Base-by-base conservation (phyloP, 1,139 yeast species). In the Candida sp. region DNA sequence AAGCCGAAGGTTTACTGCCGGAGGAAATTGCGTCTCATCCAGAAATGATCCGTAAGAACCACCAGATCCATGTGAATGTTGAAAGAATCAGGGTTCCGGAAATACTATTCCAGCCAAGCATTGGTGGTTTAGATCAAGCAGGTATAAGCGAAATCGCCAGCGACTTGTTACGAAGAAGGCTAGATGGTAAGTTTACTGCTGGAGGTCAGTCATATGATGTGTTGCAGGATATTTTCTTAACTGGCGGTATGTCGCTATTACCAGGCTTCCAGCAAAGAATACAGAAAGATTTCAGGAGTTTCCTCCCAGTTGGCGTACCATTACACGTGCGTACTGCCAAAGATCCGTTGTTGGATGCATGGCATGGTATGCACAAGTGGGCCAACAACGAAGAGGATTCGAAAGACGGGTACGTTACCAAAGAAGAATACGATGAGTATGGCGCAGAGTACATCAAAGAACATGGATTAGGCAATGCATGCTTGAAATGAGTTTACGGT, bases 91-190 rank as follows among this genome's bases (percentile, higher is more conserved):
- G 97, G 53, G 91, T 93, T 2, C 98, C 98, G 0, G 99, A 96
- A 68, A 86, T 93, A 1, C 66, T 91, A 47, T 93, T 94, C 69
- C 96, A 93, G 66, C 99, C 99, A n/a, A 81, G 86, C 11, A 91
- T 94, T 57, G 97, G 96, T 0, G 99, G 99, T 11, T 75, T 92
- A 33, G 99, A 96, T 67, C 98, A 93, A 68, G 97, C 98, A 0
- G 98, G 98, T 25, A 77, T 96, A 9, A 66, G 82, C 22, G 99
- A 96, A 67, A 70, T 92, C 42, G 80, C 86, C 54, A 88, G 86
- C 57, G 90, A 86, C 55, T 77, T 91, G 12, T 63, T 93, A 5
- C 63, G 81, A 46, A 81, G 84, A 49, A 78, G 93, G 58, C 74
- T 87, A 46, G 84, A 81, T 35, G 80, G 84, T 0, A 78, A 77